Conservation (phyloP, 768 basidiomycete species). For the Collybia sordida region DNA sequence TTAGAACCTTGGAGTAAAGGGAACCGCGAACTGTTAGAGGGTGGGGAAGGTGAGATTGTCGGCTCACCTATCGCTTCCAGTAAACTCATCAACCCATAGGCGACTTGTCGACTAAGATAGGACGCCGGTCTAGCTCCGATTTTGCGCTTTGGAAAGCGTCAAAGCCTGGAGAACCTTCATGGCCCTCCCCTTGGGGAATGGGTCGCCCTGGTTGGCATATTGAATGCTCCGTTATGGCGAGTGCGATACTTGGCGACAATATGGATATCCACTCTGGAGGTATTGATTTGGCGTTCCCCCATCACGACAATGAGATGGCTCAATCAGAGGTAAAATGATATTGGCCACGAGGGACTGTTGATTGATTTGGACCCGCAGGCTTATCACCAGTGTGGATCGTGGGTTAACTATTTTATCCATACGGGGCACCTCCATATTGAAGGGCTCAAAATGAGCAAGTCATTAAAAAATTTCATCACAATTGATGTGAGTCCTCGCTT, state of each 20-base stretch:
- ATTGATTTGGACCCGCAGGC: conserved; percentile 51
- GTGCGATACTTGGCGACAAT: conserved; percentile 80
- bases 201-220: conserved; percentile 99
- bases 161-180: conserved; percentile 94
- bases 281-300: conserved; percentile 96
- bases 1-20: conserved; percentile 96
- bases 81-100: conserved; percentile 22
- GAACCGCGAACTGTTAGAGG: conserved; percentile 85
- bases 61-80: too few relatives aligned
- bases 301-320: conserved; percentile 98
- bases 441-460: conserved; percentile 99
- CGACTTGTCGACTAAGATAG: conserved; percentile 43
- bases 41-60: conserved; percentile 75
- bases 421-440: conserved; percentile 98
- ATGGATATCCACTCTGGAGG: conserved; percentile 99
- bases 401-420: conserved; percentile 99
- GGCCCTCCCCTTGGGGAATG: conserved; percentile 94
- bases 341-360: conserved; percentile 1
- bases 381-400: conserved; percentile 85
- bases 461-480: conserved; percentile 97
- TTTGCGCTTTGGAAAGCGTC: conserved; percentile 99
- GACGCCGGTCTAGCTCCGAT: conserved; percentile 82
- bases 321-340: conserved; percentile 77
- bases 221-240: conserved; percentile 98
- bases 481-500: conserved; percentile 64